Conservation (phyloP, 805 yeast genomes). For the Monosporozyma solicola region DNA sequence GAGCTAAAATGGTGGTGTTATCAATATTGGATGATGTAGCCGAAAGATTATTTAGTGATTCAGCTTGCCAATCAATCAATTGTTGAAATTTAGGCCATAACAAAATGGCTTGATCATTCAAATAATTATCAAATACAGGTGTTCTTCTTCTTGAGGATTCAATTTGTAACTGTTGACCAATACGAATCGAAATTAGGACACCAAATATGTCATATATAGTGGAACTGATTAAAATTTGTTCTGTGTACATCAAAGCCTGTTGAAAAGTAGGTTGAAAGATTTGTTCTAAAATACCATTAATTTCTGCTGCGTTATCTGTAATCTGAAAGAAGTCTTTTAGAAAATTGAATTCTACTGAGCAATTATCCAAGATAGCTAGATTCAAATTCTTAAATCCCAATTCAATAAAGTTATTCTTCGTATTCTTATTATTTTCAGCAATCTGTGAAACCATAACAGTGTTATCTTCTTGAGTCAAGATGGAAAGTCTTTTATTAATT, state of each 20-base stretch:
- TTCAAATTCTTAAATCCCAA: constrained; percentile 64
- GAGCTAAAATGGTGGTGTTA: constrained; percentile 24
- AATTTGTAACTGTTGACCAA: constrained; percentile 55
- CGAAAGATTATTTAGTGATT: constrained; percentile 48
- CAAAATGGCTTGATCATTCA: constrained; percentile 52
- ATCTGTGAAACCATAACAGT: constrained; percentile 73
- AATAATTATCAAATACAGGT: constrained; percentile 59
- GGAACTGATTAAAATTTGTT: constrained; percentile 25
- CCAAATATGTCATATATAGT: constrained; percentile 68
- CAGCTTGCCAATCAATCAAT: constrained; percentile 70
- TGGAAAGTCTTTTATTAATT: constrained; percentile 51
- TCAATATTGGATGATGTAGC: constrained; percentile 18
- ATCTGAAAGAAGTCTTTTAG: constrained; percentile 60
- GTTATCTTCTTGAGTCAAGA: constrained; percentile 45
- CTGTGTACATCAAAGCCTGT: constrained; percentile 42
- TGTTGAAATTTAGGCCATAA: constrained; percentile 85
- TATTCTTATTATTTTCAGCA: constrained; percentile 64
- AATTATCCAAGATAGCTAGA: constrained; percentile 65
- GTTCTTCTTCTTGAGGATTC: constrained; percentile 61
- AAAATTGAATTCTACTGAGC: constrained; percentile 67
- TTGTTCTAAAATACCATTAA: constrained; percentile 38
- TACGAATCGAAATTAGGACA: constrained; percentile 60
- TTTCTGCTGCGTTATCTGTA: constrained; percentile 33
- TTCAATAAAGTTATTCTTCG: constrained; percentile 60
- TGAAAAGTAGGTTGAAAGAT: constrained; percentile 47